Evolutionary conservation across 345 rosid genomes (phyloP).

Genomic region (Populus euphratica): DNA sequence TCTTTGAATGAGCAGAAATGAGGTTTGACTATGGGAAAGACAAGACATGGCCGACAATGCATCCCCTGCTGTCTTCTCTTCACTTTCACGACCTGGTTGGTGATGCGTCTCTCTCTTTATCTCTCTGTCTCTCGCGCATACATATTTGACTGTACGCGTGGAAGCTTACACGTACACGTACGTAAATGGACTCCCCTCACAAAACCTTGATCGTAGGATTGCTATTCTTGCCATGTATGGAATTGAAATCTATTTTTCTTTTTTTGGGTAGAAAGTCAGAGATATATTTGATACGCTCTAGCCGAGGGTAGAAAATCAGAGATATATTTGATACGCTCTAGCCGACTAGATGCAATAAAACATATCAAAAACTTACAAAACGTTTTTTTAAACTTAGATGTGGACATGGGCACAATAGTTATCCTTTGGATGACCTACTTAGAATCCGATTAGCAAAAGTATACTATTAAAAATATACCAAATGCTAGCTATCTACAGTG

Average conservation of each 20-base stretch:
- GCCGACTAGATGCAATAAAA: not conserved
- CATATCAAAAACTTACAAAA: not conserved
- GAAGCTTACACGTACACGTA: not conserved
- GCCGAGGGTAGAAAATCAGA: not conserved
- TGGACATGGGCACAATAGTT: too few relatives aligned
- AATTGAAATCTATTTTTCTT: not conserved
- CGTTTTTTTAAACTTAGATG: not conserved
- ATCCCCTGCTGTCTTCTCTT: not conserved
- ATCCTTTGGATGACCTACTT: not conserved
- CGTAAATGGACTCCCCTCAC: not conserved
- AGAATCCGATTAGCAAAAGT: not conserved
- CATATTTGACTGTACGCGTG: not conserved
- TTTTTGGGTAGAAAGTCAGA: not conserved
- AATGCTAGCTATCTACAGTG: not conserved
- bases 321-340: not conserved
- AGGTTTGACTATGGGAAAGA: constrained; percentile 8
- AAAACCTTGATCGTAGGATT: not conserved
- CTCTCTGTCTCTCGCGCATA: not conserved
- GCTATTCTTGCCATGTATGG: not conserved
- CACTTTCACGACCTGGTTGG: constrained; percentile 7
- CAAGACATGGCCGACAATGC: constrained; percentile 18
- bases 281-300: not conserved
- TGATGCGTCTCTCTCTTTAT: constrained; percentile 7
- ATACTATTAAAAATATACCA: not conserved
- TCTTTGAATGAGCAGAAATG: constrained; percentile 6